These are phyloP conservation scores for Protea cynaroides DNA, from an alignment of 164 flowering plant species.

Conservation along the genomic window DNA sequence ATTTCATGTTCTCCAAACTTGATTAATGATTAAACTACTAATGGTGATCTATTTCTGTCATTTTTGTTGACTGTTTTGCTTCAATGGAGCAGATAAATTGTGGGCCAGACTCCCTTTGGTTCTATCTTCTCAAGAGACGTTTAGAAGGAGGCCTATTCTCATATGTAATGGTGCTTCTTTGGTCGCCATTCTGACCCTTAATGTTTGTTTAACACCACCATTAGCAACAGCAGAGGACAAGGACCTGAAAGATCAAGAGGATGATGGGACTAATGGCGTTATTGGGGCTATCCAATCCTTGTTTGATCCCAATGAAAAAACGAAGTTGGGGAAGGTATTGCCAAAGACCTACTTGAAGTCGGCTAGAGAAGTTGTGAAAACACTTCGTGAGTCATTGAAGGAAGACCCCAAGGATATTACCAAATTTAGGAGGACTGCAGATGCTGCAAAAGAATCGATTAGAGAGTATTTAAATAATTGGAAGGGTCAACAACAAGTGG, in stretches of 20 bases:
- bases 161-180: conserved; percentile 24
- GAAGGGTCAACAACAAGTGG: conserved; percentile 59
- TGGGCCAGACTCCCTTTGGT: conserved; percentile 21
- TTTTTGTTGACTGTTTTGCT: conserved; percentile 9
- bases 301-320: conserved; percentile 88
- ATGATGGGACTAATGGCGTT: conserved; percentile 43
- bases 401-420: conserved; percentile 74
- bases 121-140: conserved; percentile 19
- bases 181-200: conserved; percentile 28
- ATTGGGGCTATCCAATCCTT: conserved; percentile 60
- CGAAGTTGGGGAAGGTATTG: conserved; percentile 78
- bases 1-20: neutral
- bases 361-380: conserved; percentile 85
- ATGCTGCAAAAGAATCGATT: conserved; percentile 93
- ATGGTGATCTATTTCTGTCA: conserved; percentile 6
- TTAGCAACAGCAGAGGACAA: conserved; percentile 43
- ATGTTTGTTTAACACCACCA: conserved; percentile 26
- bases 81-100: conserved; percentile 40
- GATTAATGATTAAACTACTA: no score
- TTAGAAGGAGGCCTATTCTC: conserved; percentile 26
- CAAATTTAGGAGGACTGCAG: conserved; percentile 83
- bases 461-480: conserved; percentile 69
- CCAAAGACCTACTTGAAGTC: conserved; percentile 92
- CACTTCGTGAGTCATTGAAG: conserved; percentile 68
- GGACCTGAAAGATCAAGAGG: conserved; percentile 26